A percentile compares a stretch with the other conserved stretches of the same genome.
These are phyloP conservation scores for Backusella sp. DNA, from an alignment of 192 early-diverging fungal species.

Conservation along the genomic window DNA sequence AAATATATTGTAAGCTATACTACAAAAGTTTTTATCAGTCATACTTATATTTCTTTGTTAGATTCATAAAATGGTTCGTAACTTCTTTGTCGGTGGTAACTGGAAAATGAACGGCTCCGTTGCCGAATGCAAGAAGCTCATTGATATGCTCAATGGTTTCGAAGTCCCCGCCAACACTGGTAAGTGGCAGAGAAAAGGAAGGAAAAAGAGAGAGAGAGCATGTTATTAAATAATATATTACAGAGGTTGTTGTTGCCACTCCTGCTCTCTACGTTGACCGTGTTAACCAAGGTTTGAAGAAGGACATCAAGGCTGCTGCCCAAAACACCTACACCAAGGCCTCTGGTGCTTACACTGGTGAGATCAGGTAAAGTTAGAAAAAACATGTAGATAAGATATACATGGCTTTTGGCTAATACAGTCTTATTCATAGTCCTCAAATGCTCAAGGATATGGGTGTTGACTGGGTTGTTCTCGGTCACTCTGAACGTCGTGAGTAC, in stretches of 20 bases:
- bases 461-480: conserved; percentile 96
- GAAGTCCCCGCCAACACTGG: conserved; percentile 64
- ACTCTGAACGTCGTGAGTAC: conserved; percentile 97
- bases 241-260: conserved; percentile 97
- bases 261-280: conserved; percentile 88
- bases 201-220: not conserved
- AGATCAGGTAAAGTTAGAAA: conserved; percentile 64
- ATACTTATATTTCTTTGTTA: not conserved
- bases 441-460: conserved; percentile 95
- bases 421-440: conserved; percentile 58
- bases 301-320: conserved; percentile 88
- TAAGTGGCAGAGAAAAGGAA: conserved; percentile 40
- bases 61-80: conserved; percentile 60
- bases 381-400: too few species aligned
- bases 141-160: conserved; percentile 75
- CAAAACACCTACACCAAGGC: conserved; percentile 90
- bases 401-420: not conserved
- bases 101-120: conserved; percentile 98
- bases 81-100: conserved; percentile 87
- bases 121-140: conserved; percentile 70
- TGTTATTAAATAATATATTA: conserved; percentile 7
- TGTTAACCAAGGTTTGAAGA: conserved; percentile 72
- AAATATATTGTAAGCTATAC: not conserved
- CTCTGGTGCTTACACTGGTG: conserved; percentile 96
- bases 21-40: too few species aligned